phyloP scores from a whole-genome alignment of 1,139 yeast genomes.

The Hemisphaericaspora lyxosophila region DNA sequence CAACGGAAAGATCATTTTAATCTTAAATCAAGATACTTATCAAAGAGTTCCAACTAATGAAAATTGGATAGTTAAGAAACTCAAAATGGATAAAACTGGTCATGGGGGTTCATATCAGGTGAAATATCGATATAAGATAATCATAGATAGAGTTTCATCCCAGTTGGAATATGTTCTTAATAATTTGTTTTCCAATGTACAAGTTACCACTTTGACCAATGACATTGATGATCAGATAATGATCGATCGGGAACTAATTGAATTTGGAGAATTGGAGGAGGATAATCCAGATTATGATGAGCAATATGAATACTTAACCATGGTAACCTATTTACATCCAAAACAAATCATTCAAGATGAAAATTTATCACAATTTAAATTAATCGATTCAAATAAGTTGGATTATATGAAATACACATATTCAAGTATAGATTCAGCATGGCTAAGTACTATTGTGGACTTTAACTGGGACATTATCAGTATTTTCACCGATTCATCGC shows the following conservation, averaged over 20 bases:
- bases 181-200: constrained; percentile 7
- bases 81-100: constrained; percentile 8
- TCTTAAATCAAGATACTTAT: constrained; percentile 7
- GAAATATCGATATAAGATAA: constrained; percentile 6
- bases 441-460: background rate
- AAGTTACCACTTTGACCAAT: background rate
- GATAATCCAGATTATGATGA: constrained; percentile 6
- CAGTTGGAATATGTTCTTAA: constrained; percentile 10
- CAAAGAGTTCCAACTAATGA: constrained; percentile 10
- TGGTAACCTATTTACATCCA: constrained; percentile 5
- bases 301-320: constrained; percentile 8
- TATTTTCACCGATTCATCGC: background rate
- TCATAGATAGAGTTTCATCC: background rate
- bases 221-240: background rate
- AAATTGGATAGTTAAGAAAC: constrained; percentile 3
- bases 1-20: constrained; percentile 1
- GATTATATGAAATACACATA: background rate
- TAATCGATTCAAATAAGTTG: background rate
- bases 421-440: background rate
- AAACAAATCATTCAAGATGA: constrained; percentile 1
- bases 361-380: constrained; percentile 1
- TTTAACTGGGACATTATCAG: background rate
- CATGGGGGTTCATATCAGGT: constrained; percentile 10
- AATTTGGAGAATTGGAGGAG: background rate
- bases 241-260: background rate